Percentiles rank a stretch among this genome's conserved stretches.
phyloP scores from a whole-genome alignment of 352 stramenopile species.

The Phytophthora syringae region DNA sequence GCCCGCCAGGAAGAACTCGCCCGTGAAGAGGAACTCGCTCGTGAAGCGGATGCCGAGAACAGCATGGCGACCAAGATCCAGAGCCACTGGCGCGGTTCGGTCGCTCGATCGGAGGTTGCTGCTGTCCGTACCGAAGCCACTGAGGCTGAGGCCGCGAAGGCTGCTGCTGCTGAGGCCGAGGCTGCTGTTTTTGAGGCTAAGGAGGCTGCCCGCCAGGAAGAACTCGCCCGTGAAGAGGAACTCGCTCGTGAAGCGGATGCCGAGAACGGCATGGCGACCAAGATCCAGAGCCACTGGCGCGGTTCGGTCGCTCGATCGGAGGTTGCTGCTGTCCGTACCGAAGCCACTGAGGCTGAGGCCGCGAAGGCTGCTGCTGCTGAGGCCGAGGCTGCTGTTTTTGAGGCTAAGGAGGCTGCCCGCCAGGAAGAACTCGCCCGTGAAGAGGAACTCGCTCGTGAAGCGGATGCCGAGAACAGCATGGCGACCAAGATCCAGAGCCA shows the following conservation, averaged over 20 bases:
- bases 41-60: background rate
- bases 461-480: background rate
- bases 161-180: background rate
- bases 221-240: background rate
- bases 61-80: background rate
- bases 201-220: background rate
- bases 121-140: background rate
- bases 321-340: background rate
- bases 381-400: too few relatives aligned
- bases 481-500: background rate
- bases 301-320: background rate
- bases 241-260: too few relatives aligned
- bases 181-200: too few relatives aligned
- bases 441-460: too few relatives aligned
- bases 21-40: too few relatives aligned
- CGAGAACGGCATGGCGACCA: background rate
- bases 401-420: background rate
- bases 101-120: background rate
- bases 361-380: background rate
- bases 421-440: background rate
- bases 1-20: background rate
- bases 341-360: background rate
- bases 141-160: background rate
- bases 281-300: background rate
- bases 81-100: background rate